Base-by-base conservation (phyloP, 345 rosid species). In the Erysimum cheiranthoides region DNA sequence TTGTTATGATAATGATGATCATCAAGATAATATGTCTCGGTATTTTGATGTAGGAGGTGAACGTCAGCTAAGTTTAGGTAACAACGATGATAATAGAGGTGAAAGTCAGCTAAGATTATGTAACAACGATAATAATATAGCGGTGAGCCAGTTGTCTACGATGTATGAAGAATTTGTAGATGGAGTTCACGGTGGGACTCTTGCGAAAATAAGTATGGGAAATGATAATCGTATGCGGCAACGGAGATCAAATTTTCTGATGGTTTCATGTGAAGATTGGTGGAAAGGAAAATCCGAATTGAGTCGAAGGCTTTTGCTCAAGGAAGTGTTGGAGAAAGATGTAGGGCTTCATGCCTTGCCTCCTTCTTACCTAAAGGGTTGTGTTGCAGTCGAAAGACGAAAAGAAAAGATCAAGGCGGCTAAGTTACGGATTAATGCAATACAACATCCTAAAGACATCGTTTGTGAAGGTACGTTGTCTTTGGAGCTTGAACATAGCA, bases 261-360 rank as follows among this genome's bases (percentile, higher is more conserved):
- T 78, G 62, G 8, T 49, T 21, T 25, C 76, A 2, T 80, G 73
- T 66, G 71, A 57, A 57, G 88, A 86, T 61, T 92, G 96, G 95
- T 92, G 98, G 98, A 82, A 70, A 58, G 98, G 96, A 35, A 86
- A 84, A 70, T 92, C 93, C 1, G 80, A 73, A 50, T 67, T 92
- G 78, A 85, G 96, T 76, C 86, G 86, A 78, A 89, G 83, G 79
- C 86, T 88, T 78, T n/a, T 86, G 74, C 79, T 92, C 8, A 79
- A 86, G 84, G 80, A 89, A 61, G 73, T 92, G 73, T 58, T 90
- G 82, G 89, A 90, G 82, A 86, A 80, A 80, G 90, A 94, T 73
- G 84, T 89, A 40, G 98, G 98, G 30, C 78, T 85, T 73, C 76
- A 70, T 7, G 61, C 72, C 28, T 43, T 85, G 84, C 98, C 97